Conservation (phyloP, 805 yeast genomes). For the Priceomyces haplophilus region DNA sequence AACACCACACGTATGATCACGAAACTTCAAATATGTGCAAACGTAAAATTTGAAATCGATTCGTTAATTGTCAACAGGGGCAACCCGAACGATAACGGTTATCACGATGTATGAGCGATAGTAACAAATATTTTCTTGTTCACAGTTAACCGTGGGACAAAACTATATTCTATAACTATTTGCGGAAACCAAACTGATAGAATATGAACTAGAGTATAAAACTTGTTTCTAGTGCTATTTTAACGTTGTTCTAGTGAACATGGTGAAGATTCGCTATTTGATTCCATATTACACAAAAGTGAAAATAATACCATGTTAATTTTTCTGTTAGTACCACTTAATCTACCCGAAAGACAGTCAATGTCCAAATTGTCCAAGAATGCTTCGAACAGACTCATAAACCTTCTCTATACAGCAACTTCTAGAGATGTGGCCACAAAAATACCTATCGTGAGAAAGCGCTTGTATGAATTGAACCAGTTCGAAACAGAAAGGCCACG, state of each 20-base stretch:
- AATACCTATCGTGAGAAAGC: slow-evolving; percentile 24
- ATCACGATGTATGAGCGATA: background rate
- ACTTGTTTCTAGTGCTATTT: background rate
- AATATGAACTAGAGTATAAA: background rate
- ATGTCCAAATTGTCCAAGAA: slow-evolving; percentile 13
- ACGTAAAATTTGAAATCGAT: background rate
- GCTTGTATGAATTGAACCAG: slow-evolving; percentile 20
- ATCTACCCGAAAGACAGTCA: no score
- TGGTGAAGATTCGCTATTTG: background rate
- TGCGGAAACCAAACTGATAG: background rate
- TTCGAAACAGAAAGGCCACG: slow-evolving; percentile 6
- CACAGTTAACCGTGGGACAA: background rate
- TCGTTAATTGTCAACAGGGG: background rate
- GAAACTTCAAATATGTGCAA: slow-evolving; percentile 6
- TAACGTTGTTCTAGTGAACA: background rate
- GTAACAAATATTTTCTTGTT: background rate
- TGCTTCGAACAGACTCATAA: slow-evolving; percentile 26
- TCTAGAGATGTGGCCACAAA: slow-evolving; percentile 27
- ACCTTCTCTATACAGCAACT: slow-evolving; percentile 28
- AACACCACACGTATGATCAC: background rate
- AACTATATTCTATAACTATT: background rate
- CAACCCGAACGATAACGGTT: background rate
- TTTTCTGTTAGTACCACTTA: no score
- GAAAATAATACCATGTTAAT: background rate
- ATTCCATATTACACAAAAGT: background rate